phyloP scores from a whole-genome alignment of 805 yeast genomes.

The Torulaspora maleeae region DNA sequence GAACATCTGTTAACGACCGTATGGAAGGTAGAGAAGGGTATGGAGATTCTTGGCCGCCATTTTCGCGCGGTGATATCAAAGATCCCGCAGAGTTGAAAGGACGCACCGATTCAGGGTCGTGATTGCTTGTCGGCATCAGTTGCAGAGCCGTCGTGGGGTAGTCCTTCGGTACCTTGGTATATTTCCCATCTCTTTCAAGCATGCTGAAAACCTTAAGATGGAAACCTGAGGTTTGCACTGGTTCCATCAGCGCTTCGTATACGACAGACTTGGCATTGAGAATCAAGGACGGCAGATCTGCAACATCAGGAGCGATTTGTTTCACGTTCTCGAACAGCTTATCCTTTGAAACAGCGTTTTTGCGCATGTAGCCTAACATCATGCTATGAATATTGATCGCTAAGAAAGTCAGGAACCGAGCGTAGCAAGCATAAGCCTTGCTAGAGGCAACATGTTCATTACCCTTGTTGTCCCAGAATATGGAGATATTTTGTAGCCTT shows the following conservation, averaged over 20 bases:
- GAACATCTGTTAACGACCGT: not conserved
- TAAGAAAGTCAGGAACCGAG: conserved; percentile 17
- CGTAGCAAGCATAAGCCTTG: conserved; percentile 15
- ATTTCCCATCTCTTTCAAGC: conserved; percentile 12
- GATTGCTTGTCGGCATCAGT: conserved; percentile 3
- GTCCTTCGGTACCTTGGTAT: not conserved
- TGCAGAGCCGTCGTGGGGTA: conserved; percentile 13
- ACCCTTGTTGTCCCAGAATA: conserved; percentile 10
- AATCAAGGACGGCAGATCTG: conserved; percentile 10
- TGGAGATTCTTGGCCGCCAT: not conserved
- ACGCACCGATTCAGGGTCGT: not conserved
- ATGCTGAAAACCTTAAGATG: conserved; percentile 25
- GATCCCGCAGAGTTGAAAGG: not conserved
- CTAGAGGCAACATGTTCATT: conserved; percentile 17
- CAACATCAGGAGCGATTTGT: conserved; percentile 56
- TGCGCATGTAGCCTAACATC: conserved; percentile 13
- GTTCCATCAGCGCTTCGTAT: conserved; percentile 23
- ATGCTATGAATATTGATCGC: conserved; percentile 19
- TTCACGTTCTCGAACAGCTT: conserved; percentile 61
- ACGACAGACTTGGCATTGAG: conserved; percentile 24
- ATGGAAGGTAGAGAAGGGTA: conserved; percentile 7
- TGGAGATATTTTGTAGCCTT: conserved; percentile 11
- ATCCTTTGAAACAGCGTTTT: conserved; percentile 42
- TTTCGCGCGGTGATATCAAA: not conserved
- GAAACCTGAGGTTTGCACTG: conserved; percentile 28